Percentiles rank a stretch among this genome's conserved stretches.
phyloP scores from a whole-genome alignment of 495 filamentous ascomycete genomes.

The Tuber indicum region DNA sequence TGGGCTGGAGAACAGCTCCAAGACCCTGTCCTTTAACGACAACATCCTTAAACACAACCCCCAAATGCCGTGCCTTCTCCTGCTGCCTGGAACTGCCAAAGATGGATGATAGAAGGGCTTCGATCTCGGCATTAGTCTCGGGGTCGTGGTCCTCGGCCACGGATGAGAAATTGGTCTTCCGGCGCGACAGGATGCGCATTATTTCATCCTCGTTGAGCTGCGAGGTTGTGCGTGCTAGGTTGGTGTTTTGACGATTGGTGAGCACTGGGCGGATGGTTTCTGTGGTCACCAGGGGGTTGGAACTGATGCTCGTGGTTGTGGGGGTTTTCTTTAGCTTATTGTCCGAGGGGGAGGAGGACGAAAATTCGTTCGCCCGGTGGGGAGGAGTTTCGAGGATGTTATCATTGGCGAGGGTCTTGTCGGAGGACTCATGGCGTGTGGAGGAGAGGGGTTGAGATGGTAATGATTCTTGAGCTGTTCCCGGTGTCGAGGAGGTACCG shows the following conservation, averaged over 20 bases:
- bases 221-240: background rate
- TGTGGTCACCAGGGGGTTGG: background rate
- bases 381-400: background rate
- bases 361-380: background rate
- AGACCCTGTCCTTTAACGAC: slow-evolving; percentile 64
- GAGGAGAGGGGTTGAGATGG: background rate
- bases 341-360: background rate
- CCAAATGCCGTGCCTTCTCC: slow-evolving; percentile 57
- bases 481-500: background rate
- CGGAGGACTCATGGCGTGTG: background rate
- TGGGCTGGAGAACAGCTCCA: slow-evolving; percentile 60
- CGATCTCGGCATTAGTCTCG: slow-evolving; percentile 55
- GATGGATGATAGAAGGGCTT: slow-evolving; percentile 57
- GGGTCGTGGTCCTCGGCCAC: slow-evolving; percentile 44
- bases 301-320: background rate
- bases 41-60: slow-evolving; percentile 57
- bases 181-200: slow-evolving; percentile 49
- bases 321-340: background rate
- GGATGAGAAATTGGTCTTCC: slow-evolving; percentile 46
- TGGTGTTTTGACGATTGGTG: background rate
- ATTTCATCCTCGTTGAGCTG: slow-evolving; percentile 48
- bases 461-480: background rate
- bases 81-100: slow-evolving; percentile 57
- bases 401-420: background rate
- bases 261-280: background rate